A percentile compares a stretch with the other conserved stretches of the same genome.
Conservation (phyloP, 768 basidiomycete genomes). For the Wakefieldia striispora region DNA sequence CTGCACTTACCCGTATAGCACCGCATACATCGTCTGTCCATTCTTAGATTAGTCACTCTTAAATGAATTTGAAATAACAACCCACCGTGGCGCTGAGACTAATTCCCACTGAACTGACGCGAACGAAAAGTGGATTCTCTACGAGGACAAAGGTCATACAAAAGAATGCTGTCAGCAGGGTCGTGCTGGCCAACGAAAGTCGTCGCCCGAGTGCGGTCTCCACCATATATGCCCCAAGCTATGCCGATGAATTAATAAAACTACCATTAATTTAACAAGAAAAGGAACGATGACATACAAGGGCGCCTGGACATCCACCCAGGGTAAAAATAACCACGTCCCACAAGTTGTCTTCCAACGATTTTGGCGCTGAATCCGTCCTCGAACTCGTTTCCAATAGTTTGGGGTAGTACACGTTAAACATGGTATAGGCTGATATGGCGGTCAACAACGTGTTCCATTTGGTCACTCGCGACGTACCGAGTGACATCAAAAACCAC, state of each 20-base stretch:
- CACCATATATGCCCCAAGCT: slow-evolving; percentile 87
- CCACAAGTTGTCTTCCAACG: slow-evolving; percentile 66
- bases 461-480: slow-evolving; percentile 39
- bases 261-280: neutral
- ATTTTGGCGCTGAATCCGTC: slow-evolving; percentile 35
- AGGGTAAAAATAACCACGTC: slow-evolving; percentile 86
- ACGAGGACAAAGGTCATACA: slow-evolving; percentile 69
- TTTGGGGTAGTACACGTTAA: slow-evolving; percentile 89
- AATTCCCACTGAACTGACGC: slow-evolving; percentile 71
- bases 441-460: neutral
- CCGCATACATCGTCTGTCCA: slow-evolving; percentile 76
- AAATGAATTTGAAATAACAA: neutral
- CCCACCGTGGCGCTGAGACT: slow-evolving; percentile 65
- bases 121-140: slow-evolving; percentile 53
- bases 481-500: slow-evolving; percentile 78
- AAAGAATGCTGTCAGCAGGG: slow-evolving; percentile 71
- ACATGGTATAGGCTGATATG: slow-evolving; percentile 78
- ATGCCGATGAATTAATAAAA: neutral
- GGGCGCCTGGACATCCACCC: slow-evolving; percentile 80
- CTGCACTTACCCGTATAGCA: slow-evolving; percentile 59
- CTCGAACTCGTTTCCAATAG: slow-evolving; percentile 58
- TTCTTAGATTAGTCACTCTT: neutral
- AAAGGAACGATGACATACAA: slow-evolving; percentile 47
- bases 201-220: slow-evolving; percentile 67
- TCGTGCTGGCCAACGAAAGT: slow-evolving; percentile 71